Conservation (phyloP, 1,139 yeast genomes). For the Suhomyces kunorum region DNA sequence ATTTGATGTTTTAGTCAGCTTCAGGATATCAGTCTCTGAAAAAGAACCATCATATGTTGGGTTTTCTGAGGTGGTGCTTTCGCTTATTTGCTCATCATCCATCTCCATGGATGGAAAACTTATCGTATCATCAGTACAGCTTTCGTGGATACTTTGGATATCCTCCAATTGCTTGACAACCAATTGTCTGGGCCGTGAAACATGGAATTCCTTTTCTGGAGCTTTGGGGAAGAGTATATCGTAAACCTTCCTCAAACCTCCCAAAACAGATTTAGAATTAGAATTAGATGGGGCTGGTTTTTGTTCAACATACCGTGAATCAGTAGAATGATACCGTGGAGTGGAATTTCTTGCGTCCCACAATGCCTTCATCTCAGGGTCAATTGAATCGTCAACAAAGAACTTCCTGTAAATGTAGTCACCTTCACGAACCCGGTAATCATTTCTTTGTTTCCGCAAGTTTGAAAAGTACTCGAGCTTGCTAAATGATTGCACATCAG, state of each 20-base stretch:
- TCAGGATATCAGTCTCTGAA: not conserved
- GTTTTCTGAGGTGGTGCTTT: not conserved
- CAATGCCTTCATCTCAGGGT: conserved; percentile 51
- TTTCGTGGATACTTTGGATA: not conserved
- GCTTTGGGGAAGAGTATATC: not conserved
- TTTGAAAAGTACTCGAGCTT: conserved; percentile 17
- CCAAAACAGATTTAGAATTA: not conserved
- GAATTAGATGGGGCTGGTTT: not conserved
- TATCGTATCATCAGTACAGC: not conserved
- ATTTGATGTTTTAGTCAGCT: not conserved
- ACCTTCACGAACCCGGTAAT: conserved; percentile 52
- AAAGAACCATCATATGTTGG: not conserved
- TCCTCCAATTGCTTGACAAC: conserved; percentile 28
- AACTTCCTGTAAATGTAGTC: conserved; percentile 47
- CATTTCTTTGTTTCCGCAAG: conserved; percentile 24
- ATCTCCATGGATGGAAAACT: not conserved
- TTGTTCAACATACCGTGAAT: not conserved
- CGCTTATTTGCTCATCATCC: no score
- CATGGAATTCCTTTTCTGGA: conserved; percentile 36
- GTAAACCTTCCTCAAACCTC: not conserved
- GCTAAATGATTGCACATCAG: conserved; percentile 14
- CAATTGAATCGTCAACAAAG: conserved; percentile 42
- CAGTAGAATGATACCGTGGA: not conserved
- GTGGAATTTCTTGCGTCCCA: conserved; percentile 48
- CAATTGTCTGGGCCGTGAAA: conserved; percentile 45